Evolutionary conservation across 148 eudicot genomes (phyloP).

Genomic region (Vaccinium macrocarpon): DNA sequence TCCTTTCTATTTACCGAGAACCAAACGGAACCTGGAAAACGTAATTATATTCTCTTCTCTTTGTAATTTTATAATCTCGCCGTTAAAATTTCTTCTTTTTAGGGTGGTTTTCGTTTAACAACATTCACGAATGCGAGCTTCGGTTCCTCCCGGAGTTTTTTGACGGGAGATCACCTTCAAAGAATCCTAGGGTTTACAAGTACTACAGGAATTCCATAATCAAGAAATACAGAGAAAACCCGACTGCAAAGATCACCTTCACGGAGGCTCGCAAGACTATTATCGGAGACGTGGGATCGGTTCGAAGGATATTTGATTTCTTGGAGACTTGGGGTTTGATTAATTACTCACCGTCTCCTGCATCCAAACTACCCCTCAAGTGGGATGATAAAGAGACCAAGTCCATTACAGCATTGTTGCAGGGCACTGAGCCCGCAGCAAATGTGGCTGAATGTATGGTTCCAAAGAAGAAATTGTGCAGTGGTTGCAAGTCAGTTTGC

Average conservation of each 20-base stretch:
- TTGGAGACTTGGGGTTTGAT: slow-evolving; percentile 92
- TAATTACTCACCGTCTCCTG: slow-evolving; percentile 49
- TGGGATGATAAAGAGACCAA: slow-evolving; percentile 73
- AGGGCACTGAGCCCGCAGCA: slow-evolving; percentile 19
- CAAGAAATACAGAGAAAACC: slow-evolving; percentile 50
- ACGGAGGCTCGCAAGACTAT: slow-evolving; percentile 73
- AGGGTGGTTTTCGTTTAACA: slow-evolving; percentile 85
- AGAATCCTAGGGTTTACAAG: slow-evolving; percentile 73
- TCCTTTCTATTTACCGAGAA: not conserved
- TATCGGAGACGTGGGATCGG: slow-evolving; percentile 83
- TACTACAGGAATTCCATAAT: slow-evolving; percentile 76
- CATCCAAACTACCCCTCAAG: slow-evolving; percentile 44
- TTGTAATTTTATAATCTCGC: not conserved
- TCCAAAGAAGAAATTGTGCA: slow-evolving; percentile 58
- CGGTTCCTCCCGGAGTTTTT: slow-evolving; percentile 78
- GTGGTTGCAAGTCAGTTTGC: slow-evolving; percentile 67
- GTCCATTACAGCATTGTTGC: slow-evolving; percentile 22
- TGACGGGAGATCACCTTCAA: slow-evolving; percentile 62
- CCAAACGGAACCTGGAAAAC: not conserved
- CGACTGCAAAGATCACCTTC: slow-evolving; percentile 59
- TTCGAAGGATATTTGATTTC: slow-evolving; percentile 84
- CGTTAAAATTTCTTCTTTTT: slow-evolving; percentile 2
- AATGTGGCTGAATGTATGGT: slow-evolving; percentile 18
- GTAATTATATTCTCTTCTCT: not conserved
- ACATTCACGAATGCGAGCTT: slow-evolving; percentile 67